These are phyloP conservation scores for Trichothecium sympodiale DNA, from an alignment of 2,329 filamentous ascomycete genomes.

Conservation along the genomic window DNA sequence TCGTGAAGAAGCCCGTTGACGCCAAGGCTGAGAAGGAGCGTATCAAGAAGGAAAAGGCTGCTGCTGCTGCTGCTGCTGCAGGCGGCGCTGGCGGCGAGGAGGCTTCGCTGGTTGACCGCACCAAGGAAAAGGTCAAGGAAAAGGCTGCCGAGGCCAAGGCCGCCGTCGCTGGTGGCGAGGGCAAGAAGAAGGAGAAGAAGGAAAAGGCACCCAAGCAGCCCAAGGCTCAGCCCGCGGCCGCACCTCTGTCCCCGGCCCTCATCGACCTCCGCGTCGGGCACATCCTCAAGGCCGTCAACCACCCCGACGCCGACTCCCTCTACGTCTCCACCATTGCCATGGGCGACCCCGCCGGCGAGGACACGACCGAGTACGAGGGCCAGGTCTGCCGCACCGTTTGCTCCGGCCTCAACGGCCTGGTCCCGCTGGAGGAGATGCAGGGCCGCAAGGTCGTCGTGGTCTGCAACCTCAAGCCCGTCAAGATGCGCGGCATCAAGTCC, in stretches of 20 bases:
- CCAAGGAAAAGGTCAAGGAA: constrained; percentile 47
- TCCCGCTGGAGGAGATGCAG: constrained; percentile 95
- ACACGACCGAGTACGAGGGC: constrained; percentile 84
- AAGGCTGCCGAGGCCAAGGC: constrained; percentile 39
- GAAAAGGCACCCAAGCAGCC: constrained; percentile 71
- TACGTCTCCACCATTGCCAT: constrained; percentile 93
- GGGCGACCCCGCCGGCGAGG: constrained; percentile 78
- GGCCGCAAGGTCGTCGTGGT: constrained; percentile 89
- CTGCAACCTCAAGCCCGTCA: constrained; percentile 97
- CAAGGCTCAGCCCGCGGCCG: constrained; percentile 55
- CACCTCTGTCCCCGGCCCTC: constrained; percentile 69
- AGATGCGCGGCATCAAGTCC: constrained; percentile 81
- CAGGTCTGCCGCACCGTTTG: constrained; percentile 91
- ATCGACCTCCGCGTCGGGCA: constrained; percentile 96
- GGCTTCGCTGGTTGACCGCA: constrained; percentile 44
- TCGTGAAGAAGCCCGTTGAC: constrained; percentile 80
- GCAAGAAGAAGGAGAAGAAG: constrained; percentile 67
- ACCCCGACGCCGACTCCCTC: constrained; percentile 92
- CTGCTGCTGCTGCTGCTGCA: constrained; percentile 45
- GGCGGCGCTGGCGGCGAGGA: constrained; percentile 33
- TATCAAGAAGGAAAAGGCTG: constrained; percentile 90
- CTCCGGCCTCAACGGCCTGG: constrained; percentile 86
- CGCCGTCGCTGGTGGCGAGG: constrained; percentile 19
- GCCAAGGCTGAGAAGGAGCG: constrained; percentile 93
- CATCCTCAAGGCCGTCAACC: constrained; percentile 89